Evolutionary conservation across 192 early-diverging fungal genomes (phyloP), one percentile per base, ranked within the genome.

Genomic region (Backusella liffmaniae): DNA sequence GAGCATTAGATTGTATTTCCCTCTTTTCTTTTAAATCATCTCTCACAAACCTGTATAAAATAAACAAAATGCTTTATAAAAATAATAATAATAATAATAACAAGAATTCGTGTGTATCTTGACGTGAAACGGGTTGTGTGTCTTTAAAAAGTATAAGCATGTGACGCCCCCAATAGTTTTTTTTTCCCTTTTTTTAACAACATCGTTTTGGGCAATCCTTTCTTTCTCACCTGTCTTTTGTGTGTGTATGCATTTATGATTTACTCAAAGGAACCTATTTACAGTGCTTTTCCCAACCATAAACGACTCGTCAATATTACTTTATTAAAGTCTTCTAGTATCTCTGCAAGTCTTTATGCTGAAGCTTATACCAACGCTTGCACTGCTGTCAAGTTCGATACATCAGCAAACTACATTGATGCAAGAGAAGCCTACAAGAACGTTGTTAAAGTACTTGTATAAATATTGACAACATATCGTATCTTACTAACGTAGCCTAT

Each of bases 371-470:
- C 53, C 4, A 59, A 51, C 16, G 81, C 81, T 51, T 46, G 68
- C 16, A 62, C 76, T n/a, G 81, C 81, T 37, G 77, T 82, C 72
- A 53, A 74, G 21, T 62, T 65, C 29, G 81, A 82, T 71, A 71
- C 41, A 3, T 46, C 44, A n/a, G 77, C 74, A 4, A 41, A 67
- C 3, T 75, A 76, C 65, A 62, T 37, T 23, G 70, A 76, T 70
- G 81, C 81, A 34, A 72, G 41, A 30, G 39, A 75, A n/a, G 51
- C 59, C 44, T 82, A 82, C 32, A 51, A 72, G 26, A 74, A 34
- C 37, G 66, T 78, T 37, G 79, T 78, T 30, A 59, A 76, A 62
- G 81, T 82, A 76, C 36, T 23, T 13, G 5, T 32, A 73, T 30
- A 53, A 10, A 62, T 62, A 36, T 34, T 35, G 16, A 9, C 15